Evolutionary conservation across 352 stramenopile species (phyloP), one percentile per base, ranked within the genome.

Genomic region (Sclerospora graminicola): DNA sequence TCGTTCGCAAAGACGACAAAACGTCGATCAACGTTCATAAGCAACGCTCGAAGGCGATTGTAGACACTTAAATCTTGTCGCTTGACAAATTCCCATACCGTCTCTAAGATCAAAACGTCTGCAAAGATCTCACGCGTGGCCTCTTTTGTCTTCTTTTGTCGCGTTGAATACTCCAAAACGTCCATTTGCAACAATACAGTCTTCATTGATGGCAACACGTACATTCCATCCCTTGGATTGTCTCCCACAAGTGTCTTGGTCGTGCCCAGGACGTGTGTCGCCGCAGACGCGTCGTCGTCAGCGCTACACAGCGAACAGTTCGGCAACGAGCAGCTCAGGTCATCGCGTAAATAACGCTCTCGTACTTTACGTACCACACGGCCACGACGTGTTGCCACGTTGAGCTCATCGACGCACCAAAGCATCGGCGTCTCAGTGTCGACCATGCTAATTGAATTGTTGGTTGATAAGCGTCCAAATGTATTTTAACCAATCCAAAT

Each of bases 1-100:
- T 97, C 84, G 49, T 97, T 97, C 14, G 91, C 82, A 46, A 97
- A 97, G 26, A 96, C 81, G 8, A 97, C 62, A 51, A 96, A 96
- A 20, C 78, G 76, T 15, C 87, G 66, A 38, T 88, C 73, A 0
- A 56, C 50, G 47, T 84, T 87, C 61, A 80, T 84, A 29, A 97
- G 52, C 50, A 97, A 63, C 23, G 83, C 82, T 24, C 71, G 71
- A 28, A 96, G 60, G 30, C 85, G 73, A 55, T 92, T 91, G 69
- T 93, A 97, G 28, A 95, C 69, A 18, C 68, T 71, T 7, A 96
- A 51, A 42, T 97, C 92, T 37, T 91, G 74, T 41, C 84, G 66
- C 36, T 89, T 85, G 24, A 95, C 84, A 41, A 91, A 86, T 45
- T 90, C 73, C 60, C 90, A 78, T 5, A 96, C 89, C 1, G 86